Conservation (phyloP, 2,329 filamentous ascomycete genomes). For the Aspergillus tamarii region DNA sequence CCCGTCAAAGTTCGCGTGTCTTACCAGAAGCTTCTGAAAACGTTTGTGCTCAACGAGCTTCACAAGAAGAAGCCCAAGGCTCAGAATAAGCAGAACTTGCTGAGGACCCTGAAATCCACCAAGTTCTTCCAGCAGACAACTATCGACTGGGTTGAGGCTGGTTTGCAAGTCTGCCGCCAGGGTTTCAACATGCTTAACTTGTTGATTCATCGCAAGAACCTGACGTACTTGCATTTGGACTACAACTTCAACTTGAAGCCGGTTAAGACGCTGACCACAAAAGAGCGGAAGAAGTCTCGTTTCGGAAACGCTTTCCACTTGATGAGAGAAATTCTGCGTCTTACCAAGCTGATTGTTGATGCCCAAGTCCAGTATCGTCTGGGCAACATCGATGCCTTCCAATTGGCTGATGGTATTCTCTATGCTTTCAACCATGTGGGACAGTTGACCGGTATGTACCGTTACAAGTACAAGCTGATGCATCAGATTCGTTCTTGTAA, state of each 20-base stretch:
- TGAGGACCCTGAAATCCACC: slow-evolving; percentile 87
- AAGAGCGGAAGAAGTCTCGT: slow-evolving; percentile 98
- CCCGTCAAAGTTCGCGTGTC: slow-evolving; percentile 97
- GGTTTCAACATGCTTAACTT: slow-evolving; percentile 99
- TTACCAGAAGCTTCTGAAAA: slow-evolving; percentile 97
- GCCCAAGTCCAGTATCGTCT: slow-evolving; percentile 97
- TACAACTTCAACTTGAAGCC: slow-evolving; percentile 99
- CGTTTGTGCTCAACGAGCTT: slow-evolving; percentile 91
- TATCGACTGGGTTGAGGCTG: slow-evolving; percentile 98
- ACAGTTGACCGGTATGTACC: slow-evolving; percentile 98
- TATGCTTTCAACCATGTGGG: slow-evolving; percentile 99
- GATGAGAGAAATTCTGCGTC: slow-evolving; percentile 93
- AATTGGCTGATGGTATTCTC: slow-evolving; percentile 96
- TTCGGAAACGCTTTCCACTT: slow-evolving; percentile 99
- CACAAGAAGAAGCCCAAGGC: slow-evolving; percentile 96
- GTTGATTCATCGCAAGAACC: slow-evolving; percentile 95
- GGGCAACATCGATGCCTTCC: slow-evolving; percentile 98
- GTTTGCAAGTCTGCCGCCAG: slow-evolving; percentile 95
- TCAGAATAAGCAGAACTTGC: slow-evolving; percentile 88
- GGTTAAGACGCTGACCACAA: slow-evolving; percentile 96
- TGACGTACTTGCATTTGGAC: slow-evolving; percentile 96
- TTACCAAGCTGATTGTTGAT: slow-evolving; percentile 98
- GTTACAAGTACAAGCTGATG: slow-evolving; percentile 99
- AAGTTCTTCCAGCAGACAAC: slow-evolving; percentile 99
- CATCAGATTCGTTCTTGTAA: slow-evolving; percentile 99